A percentile compares a stretch with the other conserved stretches of the same genome.
phyloP scores from a whole-genome alignment of 108 stramenopile species.

The Schizochytrium sp. region DNA sequence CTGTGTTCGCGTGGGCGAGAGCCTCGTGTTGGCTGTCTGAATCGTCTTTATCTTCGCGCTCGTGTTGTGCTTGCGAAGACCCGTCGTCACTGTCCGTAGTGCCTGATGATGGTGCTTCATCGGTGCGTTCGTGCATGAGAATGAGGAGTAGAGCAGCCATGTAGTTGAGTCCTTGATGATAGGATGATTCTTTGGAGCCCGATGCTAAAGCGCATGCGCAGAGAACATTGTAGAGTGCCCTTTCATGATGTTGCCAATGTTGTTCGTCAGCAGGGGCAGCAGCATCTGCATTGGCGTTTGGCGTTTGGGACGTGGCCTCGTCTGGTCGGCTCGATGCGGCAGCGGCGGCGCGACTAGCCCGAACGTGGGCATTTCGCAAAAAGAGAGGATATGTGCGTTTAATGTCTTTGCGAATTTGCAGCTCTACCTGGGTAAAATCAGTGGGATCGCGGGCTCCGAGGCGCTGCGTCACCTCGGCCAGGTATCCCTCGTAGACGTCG shows the following conservation, averaged over 20 bases:
- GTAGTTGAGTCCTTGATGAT: conserved; percentile 5
- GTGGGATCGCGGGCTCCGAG: background rate
- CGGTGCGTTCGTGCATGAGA: background rate
- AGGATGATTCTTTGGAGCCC: background rate
- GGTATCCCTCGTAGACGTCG: background rate
- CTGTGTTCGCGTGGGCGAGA: too few species aligned
- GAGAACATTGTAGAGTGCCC: background rate
- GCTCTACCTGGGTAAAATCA: background rate
- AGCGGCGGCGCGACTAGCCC: background rate
- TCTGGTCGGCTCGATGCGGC: background rate
- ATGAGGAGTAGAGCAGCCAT: conserved; percentile 3
- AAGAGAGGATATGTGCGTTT: background rate
- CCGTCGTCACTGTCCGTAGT: too few species aligned
- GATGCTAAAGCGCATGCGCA: background rate
- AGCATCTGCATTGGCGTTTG: too few species aligned
- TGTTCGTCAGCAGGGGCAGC: background rate
- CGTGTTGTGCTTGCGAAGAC: too few species aligned
- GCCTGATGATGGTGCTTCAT: background rate
- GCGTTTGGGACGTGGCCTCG: too few species aligned
- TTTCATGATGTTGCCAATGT: background rate
- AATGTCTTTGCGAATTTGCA: background rate
- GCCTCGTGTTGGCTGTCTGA: too few species aligned
- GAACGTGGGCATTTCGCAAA: background rate
- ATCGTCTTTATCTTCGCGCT: too few species aligned
- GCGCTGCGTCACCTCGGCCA: background rate